Base-by-base conservation (phyloP, 371 early-diverging fungal species). In the Coemansia sp. region DNA sequence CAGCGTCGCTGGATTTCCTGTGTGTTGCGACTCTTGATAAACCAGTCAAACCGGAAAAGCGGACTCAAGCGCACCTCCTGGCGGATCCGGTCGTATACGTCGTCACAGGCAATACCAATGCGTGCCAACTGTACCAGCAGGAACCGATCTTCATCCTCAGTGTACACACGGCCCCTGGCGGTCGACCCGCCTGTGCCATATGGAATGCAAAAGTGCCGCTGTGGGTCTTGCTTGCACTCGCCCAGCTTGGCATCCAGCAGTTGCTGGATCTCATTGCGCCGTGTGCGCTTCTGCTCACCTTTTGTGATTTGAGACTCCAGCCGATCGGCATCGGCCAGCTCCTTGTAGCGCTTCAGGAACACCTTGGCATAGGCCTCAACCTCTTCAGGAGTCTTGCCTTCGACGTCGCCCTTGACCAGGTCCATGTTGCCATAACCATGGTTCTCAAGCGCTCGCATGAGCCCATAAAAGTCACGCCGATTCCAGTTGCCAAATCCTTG, bases 71-170 rank as follows among this genome's bases (percentile, higher is more conserved):
- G 90, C 63, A 98, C 86, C 64, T 95, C 95, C 54, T 86, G 87
- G 52, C 92, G 84, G 69, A 98, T 92, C 67, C 86, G 82, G 54
- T 97, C 96, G 77, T 95, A 94, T 0, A 91, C 92, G 65, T 97
- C 95, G 29, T 96, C 97, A 27, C 87, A 85, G 26, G 90, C 92
- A 60, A 92, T 92, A 2, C 97, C 97, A 64, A 90, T 88, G 62
- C 89, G 90, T 45, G 92, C 92, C 69, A 97, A 82, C 82, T 85
- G 86, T 31, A 96, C 93, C 37, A 98, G 79, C 76, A 98, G 69
- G 81, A 95, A 98, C 8, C 95, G 90, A 80, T 98, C 99, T 80
- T 98, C 99, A 47, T 95, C 96, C 67, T 97, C 98, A 3, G 93
- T 92, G 72, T 87, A 97, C 68, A 90, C 90, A 72, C 94, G 95